Evolutionary conservation across 345 rosid species (phyloP).

Genomic region (Lepidium didymum): DNA sequence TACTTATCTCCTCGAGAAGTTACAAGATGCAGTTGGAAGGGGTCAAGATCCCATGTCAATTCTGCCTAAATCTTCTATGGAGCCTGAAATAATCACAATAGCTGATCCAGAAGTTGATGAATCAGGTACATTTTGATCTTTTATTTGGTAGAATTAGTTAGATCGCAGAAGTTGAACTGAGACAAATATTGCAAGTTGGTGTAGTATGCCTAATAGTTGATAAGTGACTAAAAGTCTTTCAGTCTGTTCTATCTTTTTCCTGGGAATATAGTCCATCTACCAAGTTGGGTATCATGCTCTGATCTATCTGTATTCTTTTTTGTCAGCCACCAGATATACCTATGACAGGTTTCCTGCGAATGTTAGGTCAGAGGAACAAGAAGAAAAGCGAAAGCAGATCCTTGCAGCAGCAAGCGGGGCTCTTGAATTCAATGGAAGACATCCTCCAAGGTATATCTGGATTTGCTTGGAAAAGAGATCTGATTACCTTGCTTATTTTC

Average conservation of each 20-base stretch:
- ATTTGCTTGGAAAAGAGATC: constrained; percentile 7
- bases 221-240: neutral
- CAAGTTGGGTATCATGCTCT: constrained; percentile 2
- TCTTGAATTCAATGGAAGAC: constrained; percentile 72
- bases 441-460: constrained; percentile 57
- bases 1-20: constrained; percentile 80
- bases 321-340: constrained; percentile 72
- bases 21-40: constrained; percentile 96
- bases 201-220: neutral
- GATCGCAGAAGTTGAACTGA: neutral
- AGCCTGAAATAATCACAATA: constrained; percentile 86
- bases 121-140: constrained; percentile 44
- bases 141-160: constrained; percentile 9
- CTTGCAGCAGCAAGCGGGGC: constrained; percentile 88
- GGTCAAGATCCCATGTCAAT: constrained; percentile 84
- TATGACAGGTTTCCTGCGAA: constrained; percentile 95
- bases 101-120: constrained; percentile 72
- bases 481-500: constrained; percentile 9
- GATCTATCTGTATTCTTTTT: constrained; percentile 24
- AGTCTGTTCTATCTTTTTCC: constrained; percentile 2
- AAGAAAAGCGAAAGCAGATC: constrained; percentile 90
- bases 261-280: neutral
- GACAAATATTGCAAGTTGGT: neutral
- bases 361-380: constrained; percentile 84
- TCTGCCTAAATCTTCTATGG: constrained; percentile 55